phyloP scores from a whole-genome alignment of 2,329 filamentous ascomycete species.

The Fusarium sp. region DNA sequence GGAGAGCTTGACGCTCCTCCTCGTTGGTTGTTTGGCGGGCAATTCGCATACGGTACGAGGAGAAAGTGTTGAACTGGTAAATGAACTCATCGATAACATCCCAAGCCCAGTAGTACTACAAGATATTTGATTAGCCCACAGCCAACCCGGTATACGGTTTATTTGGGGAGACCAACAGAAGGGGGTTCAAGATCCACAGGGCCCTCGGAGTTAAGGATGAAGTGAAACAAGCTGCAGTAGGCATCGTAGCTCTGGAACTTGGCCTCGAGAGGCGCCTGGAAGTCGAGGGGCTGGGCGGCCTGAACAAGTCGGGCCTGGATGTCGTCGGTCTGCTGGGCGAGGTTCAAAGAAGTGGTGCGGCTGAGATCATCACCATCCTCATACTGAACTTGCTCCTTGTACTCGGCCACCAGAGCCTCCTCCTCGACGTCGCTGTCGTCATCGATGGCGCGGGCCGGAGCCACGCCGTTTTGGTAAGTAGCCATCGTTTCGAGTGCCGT shows the following conservation, averaged over 20 bases:
- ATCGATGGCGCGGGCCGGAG: slow-evolving; percentile 71
- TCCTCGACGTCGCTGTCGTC: slow-evolving; percentile 96
- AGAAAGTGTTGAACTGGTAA: slow-evolving; percentile 99
- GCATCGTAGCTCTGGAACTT: slow-evolving; percentile 99
- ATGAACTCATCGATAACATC: slow-evolving; percentile 99
- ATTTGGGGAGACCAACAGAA: slow-evolving; percentile 74
- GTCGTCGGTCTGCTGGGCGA: slow-evolving; percentile 84
- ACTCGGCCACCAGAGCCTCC: slow-evolving; percentile 94
- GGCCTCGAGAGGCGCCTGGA: slow-evolving; percentile 93
- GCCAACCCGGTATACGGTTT: slow-evolving; percentile 21
- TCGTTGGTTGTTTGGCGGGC: slow-evolving; percentile 86
- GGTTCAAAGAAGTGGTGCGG: slow-evolving; percentile 76
- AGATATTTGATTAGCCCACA: slow-evolving; percentile 39
- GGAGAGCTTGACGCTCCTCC: slow-evolving; percentile 90
- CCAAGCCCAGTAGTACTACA: slow-evolving; percentile 98
- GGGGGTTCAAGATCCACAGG: slow-evolving; percentile 97
- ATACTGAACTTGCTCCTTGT: slow-evolving; percentile 95
- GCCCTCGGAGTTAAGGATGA: slow-evolving; percentile 98
- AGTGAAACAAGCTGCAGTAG: slow-evolving; percentile 99
- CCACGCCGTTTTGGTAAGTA: slow-evolving; percentile 71
- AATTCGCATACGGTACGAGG: slow-evolving; percentile 92
- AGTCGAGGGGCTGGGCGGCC: slow-evolving; percentile 94
- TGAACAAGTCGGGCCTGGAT: slow-evolving; percentile 92
- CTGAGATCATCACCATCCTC: slow-evolving; percentile 88
- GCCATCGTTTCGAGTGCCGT: slow-evolving; percentile 63